Evolutionary conservation across 768 basidiomycete genomes (phyloP).

Genomic region (Neoboletus subvelutipes): DNA sequence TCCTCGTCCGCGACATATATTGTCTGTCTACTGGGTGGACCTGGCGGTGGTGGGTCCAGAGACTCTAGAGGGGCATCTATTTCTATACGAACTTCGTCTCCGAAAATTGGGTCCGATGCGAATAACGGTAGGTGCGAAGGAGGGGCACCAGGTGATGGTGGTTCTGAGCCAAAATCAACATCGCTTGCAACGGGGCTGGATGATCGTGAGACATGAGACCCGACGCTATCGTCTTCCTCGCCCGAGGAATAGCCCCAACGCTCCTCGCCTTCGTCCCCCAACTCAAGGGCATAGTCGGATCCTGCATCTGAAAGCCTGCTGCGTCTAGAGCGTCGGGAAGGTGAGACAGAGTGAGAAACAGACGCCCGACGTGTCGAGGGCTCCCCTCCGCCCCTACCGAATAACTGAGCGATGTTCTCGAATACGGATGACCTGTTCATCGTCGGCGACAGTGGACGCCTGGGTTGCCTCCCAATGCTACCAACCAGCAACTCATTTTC

Average conservation of each 20-base stretch:
- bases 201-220: conserved; percentile 19
- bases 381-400: conserved; percentile 50
- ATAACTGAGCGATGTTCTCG: conserved; percentile 66
- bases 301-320: conserved; percentile 52
- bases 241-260: conserved; percentile 94
- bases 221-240: conserved; percentile 61
- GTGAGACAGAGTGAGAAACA: conserved; percentile 52
- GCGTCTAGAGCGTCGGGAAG: conserved; percentile 50
- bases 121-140: conserved; percentile 63
- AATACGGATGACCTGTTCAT: conserved; percentile 48
- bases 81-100: conserved; percentile 79
- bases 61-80: conserved; percentile 66
- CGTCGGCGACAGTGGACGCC: conserved; percentile 37
- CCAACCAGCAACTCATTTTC: conserved; percentile 32
- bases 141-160: conserved; percentile 50
- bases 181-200: conserved; percentile 45
- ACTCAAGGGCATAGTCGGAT: conserved; percentile 57
- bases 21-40: conserved; percentile 83
- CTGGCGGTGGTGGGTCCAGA: conserved; percentile 70
- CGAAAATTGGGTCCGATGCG: conserved; percentile 75
- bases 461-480: conserved; percentile 31
- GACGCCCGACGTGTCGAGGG: conserved; percentile 50
- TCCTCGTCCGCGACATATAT: conserved; percentile 90
- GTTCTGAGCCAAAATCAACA: conserved; percentile 70
- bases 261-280: conserved; percentile 61